A percentile compares a stretch with the other conserved stretches of the same genome.
Evolutionary conservation across 257 asterid genomes (phyloP).

Genomic region (Nicotiana tabacum): DNA sequence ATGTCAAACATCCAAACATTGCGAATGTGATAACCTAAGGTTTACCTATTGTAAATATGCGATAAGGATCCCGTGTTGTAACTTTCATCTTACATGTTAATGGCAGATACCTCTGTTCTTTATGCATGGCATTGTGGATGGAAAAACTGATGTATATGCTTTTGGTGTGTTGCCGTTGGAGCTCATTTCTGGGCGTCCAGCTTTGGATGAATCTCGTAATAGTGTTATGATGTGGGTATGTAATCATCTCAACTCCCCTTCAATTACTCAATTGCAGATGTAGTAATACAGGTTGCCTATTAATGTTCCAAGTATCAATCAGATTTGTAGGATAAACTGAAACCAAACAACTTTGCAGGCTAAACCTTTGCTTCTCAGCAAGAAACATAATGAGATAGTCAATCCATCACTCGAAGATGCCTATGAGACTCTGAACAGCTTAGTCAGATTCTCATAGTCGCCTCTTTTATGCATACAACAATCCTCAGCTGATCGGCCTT

Average conservation of each 20-base stretch:
- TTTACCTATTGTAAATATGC: not conserved
- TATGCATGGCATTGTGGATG: constrained; percentile 88
- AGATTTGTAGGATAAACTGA: not conserved
- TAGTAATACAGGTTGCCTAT: not conserved
- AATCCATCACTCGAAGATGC: constrained; percentile 59
- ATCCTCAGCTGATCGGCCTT: constrained; percentile 64
- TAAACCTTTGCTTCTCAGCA: constrained; percentile 58
- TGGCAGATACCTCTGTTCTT: constrained; percentile 81
- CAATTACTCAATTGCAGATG: not conserved
- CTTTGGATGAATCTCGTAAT: constrained; percentile 60
- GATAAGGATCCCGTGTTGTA: not conserved
- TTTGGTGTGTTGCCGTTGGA: constrained; percentile 79
- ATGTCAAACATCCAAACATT: constrained; percentile 85
- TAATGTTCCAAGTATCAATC: not conserved
- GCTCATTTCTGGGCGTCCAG: constrained; percentile 80
- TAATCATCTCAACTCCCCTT: not conserved
- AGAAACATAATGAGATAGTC: constrained; percentile 40
- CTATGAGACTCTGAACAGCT: constrained; percentile 56
- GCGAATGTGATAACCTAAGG: constrained; percentile 46
- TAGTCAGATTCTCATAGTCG: constrained; percentile 54
- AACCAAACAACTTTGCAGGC: constrained; percentile 46
- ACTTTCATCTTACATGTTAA: not conserved
- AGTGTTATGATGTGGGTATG: constrained; percentile 98
- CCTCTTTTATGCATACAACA: constrained; percentile 70
- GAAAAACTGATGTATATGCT: constrained; percentile 91